These are phyloP conservation scores for Gossypium davidsonii DNA, from an alignment of 441 rosid species.

Conservation along the genomic window DNA sequence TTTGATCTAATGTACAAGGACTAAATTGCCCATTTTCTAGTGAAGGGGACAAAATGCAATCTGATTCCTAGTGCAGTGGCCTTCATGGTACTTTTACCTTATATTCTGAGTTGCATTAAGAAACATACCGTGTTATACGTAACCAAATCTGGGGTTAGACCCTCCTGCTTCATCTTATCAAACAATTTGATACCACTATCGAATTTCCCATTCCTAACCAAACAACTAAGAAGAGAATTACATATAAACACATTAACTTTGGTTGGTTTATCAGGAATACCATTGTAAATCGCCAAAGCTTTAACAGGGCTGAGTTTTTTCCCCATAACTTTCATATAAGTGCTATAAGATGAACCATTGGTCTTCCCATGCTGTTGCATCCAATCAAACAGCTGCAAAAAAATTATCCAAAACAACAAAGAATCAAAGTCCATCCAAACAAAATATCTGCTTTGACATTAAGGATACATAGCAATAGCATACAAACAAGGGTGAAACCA, in stretches of 20 bases:
- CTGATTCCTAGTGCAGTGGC: too few relatives aligned
- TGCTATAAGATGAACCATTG: slow-evolving; percentile 62
- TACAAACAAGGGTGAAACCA: too few relatives aligned
- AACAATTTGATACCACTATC: slow-evolving; percentile 55
- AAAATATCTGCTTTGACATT: background rate
- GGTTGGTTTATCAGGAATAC: slow-evolving; percentile 51
- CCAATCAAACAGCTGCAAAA: slow-evolving; percentile 78
- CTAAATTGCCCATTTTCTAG: too few relatives aligned
- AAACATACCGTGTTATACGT: slow-evolving; percentile 67
- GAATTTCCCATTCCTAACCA: slow-evolving; percentile 65
- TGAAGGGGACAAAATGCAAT: too few relatives aligned
- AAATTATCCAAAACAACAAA: slow-evolving; percentile 10
- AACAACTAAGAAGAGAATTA: slow-evolving; percentile 71
- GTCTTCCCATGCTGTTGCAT: slow-evolving; percentile 68
- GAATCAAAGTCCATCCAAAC: background rate
- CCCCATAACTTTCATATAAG: slow-evolving; percentile 67
- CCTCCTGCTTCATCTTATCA: slow-evolving; percentile 81
- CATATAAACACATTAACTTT: slow-evolving; percentile 67
- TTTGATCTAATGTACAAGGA: too few relatives aligned
- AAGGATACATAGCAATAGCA: background rate
- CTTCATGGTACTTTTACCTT: too few relatives aligned
- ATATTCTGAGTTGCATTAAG: background rate
- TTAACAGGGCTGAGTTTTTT: slow-evolving; percentile 46
- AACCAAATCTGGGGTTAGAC: slow-evolving; percentile 69
- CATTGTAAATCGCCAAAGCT: slow-evolving; percentile 63